A percentile compares a stretch with the other conserved stretches of the same genome.
Conservation (phyloP, 2,329 filamentous ascomycete genomes). For the Sordariomycetes sp. region DNA sequence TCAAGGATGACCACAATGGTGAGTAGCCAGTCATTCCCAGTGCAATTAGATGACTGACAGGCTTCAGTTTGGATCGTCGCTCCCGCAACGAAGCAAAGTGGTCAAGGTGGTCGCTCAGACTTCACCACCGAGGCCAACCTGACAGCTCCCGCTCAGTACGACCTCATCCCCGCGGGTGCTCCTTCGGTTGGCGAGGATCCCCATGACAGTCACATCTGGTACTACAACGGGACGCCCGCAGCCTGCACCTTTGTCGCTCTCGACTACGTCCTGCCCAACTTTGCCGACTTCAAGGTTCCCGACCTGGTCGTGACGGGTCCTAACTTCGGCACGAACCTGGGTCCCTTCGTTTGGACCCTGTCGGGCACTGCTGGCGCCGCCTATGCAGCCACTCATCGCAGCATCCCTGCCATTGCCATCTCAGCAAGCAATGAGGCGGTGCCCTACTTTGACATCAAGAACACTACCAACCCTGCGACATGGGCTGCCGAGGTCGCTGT, state of each 20-base stretch:
- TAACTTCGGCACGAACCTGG: conserved; percentile 45
- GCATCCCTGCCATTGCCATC: conserved; percentile 39
- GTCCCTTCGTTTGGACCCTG: conserved; percentile 42
- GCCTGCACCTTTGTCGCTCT: conserved; percentile 46
- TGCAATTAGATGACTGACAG: conserved; percentile 10
- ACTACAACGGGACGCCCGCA: conserved; percentile 50
- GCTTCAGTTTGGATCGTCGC: conserved; percentile 18
- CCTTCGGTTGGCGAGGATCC: conserved; percentile 36
- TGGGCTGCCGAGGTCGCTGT: conserved; percentile 30
- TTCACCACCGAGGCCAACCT: conserved; percentile 17
- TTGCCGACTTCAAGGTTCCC: conserved; percentile 35
- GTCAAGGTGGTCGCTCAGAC: conserved; percentile 16
- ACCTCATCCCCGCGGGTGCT: conserved; percentile 16
- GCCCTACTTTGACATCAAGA: conserved; percentile 26
- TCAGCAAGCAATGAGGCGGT: conserved; percentile 32
- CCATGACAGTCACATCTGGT: conserved; percentile 44
- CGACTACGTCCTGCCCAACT: conserved; percentile 43
- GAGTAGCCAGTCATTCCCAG: conserved; percentile 8
- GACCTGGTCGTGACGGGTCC: conserved; percentile 47
- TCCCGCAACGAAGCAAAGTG: conserved; percentile 18
- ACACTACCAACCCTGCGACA: conserved; percentile 33
- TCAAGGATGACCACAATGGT: conserved; percentile 19
- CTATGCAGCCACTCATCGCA: conserved; percentile 37
- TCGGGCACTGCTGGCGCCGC: conserved; percentile 39
- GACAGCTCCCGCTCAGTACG: conserved; percentile 14